Base-by-base conservation (phyloP, 2,329 filamentous ascomycete genomes). In the Neoarthrinium moseri region DNA sequence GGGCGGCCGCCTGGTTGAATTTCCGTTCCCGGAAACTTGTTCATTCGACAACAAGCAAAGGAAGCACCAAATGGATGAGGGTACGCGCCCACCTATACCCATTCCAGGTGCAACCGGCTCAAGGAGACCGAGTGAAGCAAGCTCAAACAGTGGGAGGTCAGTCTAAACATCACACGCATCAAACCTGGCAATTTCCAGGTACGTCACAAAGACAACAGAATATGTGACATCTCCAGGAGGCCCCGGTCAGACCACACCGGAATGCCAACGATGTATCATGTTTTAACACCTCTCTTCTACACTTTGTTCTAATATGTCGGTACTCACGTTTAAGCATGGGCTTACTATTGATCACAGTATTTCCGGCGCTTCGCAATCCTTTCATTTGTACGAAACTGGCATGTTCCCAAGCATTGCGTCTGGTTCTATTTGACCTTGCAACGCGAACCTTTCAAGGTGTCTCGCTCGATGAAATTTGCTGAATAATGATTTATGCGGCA, bases 1-100 rank as follows among this genome's bases (percentile, higher is more conserved):
- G 3, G 47, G 33, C 38, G 47, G 47, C 4, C 47, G 47, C 5
- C 34, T 50, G 7, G 47, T 50, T 15, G 43, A 50, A 13, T 50
- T 50, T 15, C 43, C 36, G 5, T 38, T 46, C 23, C 36, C 43
- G 15, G 34, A 32, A 21, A 18, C 23, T 17, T 22, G 17, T n/a
- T 26, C 20, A 12, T 6, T 15, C 21, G 41, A 35, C 41, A 32
- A 44, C 7, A 30, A 45, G n/a, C 38, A 32, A 3, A 27, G 33
- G 18, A 35, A 43, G 24, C 17, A 33, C 27, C 18, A 39, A 15
- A 43, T 40, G 41, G 36, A 39, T 13, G 40, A 44, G 34, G 27
- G 13, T n/a, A 43, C 26, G 26, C 27, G 34, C 24, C 34, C 46
- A 12, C 36, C 40, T 30, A 44, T 36, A 32, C 20, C 22, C 30